Evolutionary conservation across 495 filamentous ascomycete species (phyloP).

Genomic region (Stereocaulon alpinum): DNA sequence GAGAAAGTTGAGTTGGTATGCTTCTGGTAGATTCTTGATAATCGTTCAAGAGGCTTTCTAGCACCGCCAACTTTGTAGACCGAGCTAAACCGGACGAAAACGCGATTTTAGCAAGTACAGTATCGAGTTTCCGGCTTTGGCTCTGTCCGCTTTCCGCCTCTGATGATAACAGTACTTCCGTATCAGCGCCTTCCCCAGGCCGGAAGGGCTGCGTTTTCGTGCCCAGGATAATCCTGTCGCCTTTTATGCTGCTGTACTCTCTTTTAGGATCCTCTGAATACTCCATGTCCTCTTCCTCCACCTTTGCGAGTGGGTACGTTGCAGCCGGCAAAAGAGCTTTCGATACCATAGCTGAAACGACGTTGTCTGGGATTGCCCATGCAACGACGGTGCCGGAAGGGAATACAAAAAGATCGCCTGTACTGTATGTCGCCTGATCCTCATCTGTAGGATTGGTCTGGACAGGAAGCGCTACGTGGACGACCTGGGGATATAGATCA

Average conservation of each 20-base stretch:
- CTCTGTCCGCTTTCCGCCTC: constrained; percentile 23
- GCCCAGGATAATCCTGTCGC: constrained; percentile 82
- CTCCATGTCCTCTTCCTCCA: constrained; percentile 85
- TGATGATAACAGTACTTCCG: constrained; percentile 15
- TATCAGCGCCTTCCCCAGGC: not conserved
- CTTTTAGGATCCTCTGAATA: constrained; percentile 66
- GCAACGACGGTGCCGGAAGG: constrained; percentile 91
- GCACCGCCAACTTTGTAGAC: constrained; percentile 89
- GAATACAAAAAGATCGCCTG: constrained; percentile 92
- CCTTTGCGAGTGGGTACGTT: constrained; percentile 55
- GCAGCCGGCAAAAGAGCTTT: constrained; percentile 65
- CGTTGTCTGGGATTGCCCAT: constrained; percentile 69
- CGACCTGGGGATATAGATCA: constrained; percentile 53
- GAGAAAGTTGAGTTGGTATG: constrained; percentile 65
- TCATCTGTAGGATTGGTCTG: constrained; percentile 48
- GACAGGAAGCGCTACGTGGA: constrained; percentile 51
- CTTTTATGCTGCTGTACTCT: constrained; percentile 69
- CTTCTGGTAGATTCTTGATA: constrained; percentile 76
- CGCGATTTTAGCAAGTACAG: constrained; percentile 83
- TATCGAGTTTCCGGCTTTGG: constrained; percentile 47
- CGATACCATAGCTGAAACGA: constrained; percentile 62
- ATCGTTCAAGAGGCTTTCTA: constrained; percentile 69
- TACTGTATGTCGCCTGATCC: constrained; percentile 50
- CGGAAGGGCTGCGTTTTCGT: constrained; percentile 41
- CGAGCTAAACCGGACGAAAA: constrained; percentile 93